Percentiles rank a stretch among this genome's conserved stretches.
Evolutionary conservation across 2,329 filamentous ascomycete species (phyloP).

Genomic region (Westerdykella ornata): DNA sequence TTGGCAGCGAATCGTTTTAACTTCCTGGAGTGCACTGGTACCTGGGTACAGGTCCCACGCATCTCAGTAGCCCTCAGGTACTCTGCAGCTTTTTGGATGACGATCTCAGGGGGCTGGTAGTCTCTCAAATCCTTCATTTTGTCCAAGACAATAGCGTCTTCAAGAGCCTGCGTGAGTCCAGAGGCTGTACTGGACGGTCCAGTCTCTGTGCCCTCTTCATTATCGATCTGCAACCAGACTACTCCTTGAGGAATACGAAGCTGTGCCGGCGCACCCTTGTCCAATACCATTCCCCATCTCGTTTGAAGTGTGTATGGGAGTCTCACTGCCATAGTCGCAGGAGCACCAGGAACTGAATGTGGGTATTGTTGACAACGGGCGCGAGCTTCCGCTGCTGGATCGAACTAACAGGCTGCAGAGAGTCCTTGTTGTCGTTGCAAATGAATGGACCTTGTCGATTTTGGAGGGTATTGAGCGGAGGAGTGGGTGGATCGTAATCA

Average conservation of each 20-base stretch:
- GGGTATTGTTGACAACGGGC: too few relatives aligned
- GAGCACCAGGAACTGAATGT: too few relatives aligned
- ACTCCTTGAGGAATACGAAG: background rate
- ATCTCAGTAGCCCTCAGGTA: background rate
- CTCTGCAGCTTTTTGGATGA: background rate
- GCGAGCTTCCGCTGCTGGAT: too few relatives aligned
- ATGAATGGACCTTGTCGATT: too few relatives aligned
- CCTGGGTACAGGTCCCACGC: too few relatives aligned
- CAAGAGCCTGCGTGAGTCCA: background rate
- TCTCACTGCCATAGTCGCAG: constrained; percentile 1
- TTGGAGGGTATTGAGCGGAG: too few relatives aligned
- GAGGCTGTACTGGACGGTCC: too few relatives aligned
- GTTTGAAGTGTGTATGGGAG: constrained; percentile 7
- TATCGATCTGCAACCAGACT: background rate
- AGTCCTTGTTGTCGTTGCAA: too few relatives aligned
- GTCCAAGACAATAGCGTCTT: too few relatives aligned
- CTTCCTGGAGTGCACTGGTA: background rate
- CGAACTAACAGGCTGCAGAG: too few relatives aligned
- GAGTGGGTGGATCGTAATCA: too few relatives aligned
- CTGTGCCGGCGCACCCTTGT: background rate
- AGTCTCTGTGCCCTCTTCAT: background rate
- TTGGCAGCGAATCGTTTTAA: constrained; percentile 4
- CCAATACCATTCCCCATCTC: constrained; percentile 1
- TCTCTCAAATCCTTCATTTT: background rate
- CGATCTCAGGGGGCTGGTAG: background rate